Base-by-base conservation (phyloP, 371 early-diverging fungal genomes). In the Mucor saturninus region DNA sequence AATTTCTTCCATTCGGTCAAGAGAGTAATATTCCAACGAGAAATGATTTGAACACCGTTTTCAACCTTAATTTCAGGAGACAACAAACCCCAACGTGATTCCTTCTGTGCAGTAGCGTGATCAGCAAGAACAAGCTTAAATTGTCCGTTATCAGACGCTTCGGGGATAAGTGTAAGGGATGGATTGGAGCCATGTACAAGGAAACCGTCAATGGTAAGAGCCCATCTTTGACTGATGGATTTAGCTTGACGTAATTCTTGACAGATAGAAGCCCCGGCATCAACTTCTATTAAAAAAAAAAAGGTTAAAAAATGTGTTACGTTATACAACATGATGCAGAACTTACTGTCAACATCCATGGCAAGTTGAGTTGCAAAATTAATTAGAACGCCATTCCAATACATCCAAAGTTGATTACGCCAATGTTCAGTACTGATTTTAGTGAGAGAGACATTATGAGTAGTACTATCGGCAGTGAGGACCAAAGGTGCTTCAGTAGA, bases 331-430 rank as follows among this genome's bases (percentile, higher is more conserved):
- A 45, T 14, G 26, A 29, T 35, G 8, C 40, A 21, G 14, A 5
- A 59, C 45, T 61, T 74, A 75, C 79, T 65, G 15, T 56, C 56
- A 10, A 72, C 67, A 50, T 69, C 71, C 38, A 85, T 59, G 5
- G 83, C 83, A 35, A 79, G 65, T 40, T 78, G 75, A 21, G 80
- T 77, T 37, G 69, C 75, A 67, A 80, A 83, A 62, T 83, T 85
- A 65, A 85, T 73, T 53, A 85, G 58, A 43, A 70, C 73, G 31
- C 86, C 86, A 38, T 81, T 67, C 59, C 72, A 65, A 59, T 80
- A 79, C 39, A 80, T 71, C 86, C 86, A 85, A 5, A 85, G 71
- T 54, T 85, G 86, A 6, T 62, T 11, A 11, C 66, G 72, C 80
- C 80, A 80, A 7, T 73, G 21, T n/a, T 59, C 65, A 0, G 60